Percentiles rank a stretch among this genome's conserved stretches.
Conservation (phyloP, 129 eudicot genomes). For the Chrysanthemum lavandulifolium region DNA sequence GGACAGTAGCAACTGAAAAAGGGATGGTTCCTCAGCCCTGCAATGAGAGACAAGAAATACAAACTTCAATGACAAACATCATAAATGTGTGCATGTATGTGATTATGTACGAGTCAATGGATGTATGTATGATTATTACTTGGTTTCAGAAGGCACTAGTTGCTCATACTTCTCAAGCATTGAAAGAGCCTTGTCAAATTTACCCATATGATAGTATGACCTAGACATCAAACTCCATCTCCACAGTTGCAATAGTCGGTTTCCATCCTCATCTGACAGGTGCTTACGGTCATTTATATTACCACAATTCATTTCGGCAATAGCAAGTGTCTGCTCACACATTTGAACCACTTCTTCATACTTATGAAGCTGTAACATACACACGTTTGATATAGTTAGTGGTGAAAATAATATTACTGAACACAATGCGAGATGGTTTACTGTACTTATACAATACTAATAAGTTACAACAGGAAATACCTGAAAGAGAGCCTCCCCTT, state of each 20-base stretch:
- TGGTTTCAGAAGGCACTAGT: slow-evolving; percentile 30
- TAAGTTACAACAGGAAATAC: slow-evolving; percentile 35
- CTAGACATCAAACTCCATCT: slow-evolving; percentile 65
- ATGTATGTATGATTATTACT: slow-evolving; percentile 36
- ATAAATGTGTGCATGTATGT: background rate
- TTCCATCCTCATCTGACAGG: slow-evolving; percentile 27
- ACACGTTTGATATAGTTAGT: background rate
- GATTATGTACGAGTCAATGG: background rate
- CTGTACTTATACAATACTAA: background rate
- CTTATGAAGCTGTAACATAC: slow-evolving; percentile 53
- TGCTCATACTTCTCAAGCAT: slow-evolving; percentile 59
- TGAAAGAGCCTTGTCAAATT: slow-evolving; percentile 72
- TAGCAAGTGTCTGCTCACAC: slow-evolving; percentile 68
- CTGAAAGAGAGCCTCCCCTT: slow-evolving; percentile 73
- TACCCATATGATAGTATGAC: slow-evolving; percentile 69
- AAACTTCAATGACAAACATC: slow-evolving; percentile 11
- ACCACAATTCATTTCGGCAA: slow-evolving; percentile 54
- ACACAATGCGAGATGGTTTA: background rate
- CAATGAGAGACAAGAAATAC: slow-evolving; percentile 18
- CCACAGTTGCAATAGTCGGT: slow-evolving; percentile 45
- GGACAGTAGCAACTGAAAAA: slow-evolving; percentile 51
- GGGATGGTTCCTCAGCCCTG: slow-evolving; percentile 34
- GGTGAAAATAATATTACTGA: background rate
- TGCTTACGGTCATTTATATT: slow-evolving; percentile 19
- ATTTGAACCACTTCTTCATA: slow-evolving; percentile 69